These are phyloP conservation scores for Cucumis sativus DNA, from an alignment of 306 rosid species.

Conservation along the genomic window DNA sequence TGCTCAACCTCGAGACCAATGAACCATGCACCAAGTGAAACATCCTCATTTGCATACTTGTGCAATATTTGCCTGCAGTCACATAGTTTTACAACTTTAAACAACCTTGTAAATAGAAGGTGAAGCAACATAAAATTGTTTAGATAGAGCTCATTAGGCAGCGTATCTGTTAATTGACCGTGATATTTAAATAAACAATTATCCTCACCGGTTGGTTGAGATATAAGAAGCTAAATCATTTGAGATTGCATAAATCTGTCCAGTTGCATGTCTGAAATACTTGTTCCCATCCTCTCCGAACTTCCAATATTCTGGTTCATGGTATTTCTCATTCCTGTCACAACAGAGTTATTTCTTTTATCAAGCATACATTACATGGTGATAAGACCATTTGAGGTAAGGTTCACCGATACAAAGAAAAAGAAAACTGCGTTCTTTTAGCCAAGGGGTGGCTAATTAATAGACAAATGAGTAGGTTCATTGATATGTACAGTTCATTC, in stretches of 20 bases:
- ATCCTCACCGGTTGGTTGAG: neutral
- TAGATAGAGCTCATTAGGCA: neutral
- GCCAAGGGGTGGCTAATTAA: neutral
- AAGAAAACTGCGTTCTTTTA: neutral
- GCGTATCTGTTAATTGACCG: neutral
- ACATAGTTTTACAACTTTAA: neutral
- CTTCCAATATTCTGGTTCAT: conserved; percentile 7
- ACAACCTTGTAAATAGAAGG: neutral
- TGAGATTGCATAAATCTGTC: conserved; percentile 14
- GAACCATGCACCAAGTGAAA: conserved; percentile 3
- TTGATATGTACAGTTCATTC: neutral
- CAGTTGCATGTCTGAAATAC: conserved; percentile 9
- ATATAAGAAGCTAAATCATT: conserved; percentile 7
- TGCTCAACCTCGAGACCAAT: conserved; percentile 8
- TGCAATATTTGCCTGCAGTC: conserved; percentile 9
- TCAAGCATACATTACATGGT: neutral
- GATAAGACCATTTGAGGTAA: neutral
- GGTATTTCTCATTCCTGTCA: neutral
- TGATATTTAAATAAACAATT: neutral
- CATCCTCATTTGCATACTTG: conserved; percentile 5
- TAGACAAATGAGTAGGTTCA: neutral
- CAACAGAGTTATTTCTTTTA: neutral
- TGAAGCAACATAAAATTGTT: neutral
- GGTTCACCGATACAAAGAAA: neutral
- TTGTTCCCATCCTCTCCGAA: conserved; percentile 7